These are phyloP conservation scores for Neocallimastix lanati DNA, from an alignment of 192 early-diverging fungal species.

Conservation along the genomic window DNA sequence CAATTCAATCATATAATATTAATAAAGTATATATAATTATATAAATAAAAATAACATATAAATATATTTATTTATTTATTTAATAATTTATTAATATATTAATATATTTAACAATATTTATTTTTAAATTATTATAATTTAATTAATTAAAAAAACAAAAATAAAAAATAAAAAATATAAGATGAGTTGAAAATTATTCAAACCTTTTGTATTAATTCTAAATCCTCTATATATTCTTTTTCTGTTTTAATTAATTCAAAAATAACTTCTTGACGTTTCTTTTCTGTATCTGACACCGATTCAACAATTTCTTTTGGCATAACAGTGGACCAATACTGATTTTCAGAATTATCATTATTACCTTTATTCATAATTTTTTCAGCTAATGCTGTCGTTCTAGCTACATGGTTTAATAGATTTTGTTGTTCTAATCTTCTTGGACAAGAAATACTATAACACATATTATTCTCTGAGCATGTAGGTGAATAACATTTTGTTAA, in stretches of 20 bases:
- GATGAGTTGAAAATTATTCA: no score
- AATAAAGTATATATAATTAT: no score
- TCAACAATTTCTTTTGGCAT: not conserved
- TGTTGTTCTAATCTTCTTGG: constrained; percentile 59
- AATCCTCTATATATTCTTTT: constrained; percentile 3
- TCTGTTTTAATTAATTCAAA: constrained; percentile 5
- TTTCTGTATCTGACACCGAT: not conserved
- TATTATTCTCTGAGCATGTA: constrained; percentile 57
- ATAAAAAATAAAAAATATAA: no score
- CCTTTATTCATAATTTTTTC: not conserved
- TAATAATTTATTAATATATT: no score
- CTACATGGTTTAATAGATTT: constrained; percentile 1
- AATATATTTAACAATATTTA: no score
- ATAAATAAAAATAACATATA: no score
- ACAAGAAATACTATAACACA: constrained; percentile 81
- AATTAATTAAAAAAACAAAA: no score
- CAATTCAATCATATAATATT: no score
- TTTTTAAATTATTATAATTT: no score
- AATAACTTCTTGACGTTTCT: constrained; percentile 1
- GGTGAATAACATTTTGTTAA: constrained; percentile 87
- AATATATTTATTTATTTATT: no score
- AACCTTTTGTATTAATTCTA: constrained; percentile 3
- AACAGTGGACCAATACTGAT: not conserved
- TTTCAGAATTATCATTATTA: not conserved
- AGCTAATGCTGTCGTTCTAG: not conserved